Percentiles rank a stretch among this genome's conserved stretches.
These are phyloP conservation scores for Saccharomycopsis malanga DNA, from an alignment of 805 yeast species.

Conservation along the genomic window DNA sequence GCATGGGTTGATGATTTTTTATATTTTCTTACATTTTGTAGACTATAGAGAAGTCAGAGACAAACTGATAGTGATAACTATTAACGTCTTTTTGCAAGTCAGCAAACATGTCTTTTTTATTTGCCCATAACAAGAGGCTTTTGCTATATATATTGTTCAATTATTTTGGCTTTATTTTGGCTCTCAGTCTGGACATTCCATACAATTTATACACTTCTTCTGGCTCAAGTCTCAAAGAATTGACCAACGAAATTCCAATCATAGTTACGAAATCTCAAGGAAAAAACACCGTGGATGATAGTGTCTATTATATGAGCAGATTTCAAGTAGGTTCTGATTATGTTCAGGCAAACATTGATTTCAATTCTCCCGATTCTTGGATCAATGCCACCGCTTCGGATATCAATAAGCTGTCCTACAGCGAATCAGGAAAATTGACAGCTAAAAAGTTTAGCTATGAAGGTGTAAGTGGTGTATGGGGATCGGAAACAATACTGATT, in stretches of 20 bases:
- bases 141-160: not conserved
- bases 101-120: too few relatives aligned
- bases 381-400: not conserved
- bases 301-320: not conserved
- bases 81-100: too few relatives aligned
- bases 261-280: not conserved
- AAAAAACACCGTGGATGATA: not conserved
- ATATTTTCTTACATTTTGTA: too few relatives aligned
- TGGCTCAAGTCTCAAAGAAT: not conserved
- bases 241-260: not conserved
- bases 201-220: not conserved
- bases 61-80: too few relatives aligned
- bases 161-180: not conserved
- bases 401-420: not conserved
- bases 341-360: not conserved
- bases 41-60: too few relatives aligned
- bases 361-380: constrained; percentile 4
- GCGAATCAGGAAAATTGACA: not conserved
- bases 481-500: not conserved
- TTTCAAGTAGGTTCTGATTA: not conserved
- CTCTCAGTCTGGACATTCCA: not conserved
- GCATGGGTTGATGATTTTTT: too few relatives aligned
- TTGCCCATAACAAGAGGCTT: not conserved
- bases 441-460: not conserved
- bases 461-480: not conserved